Evolutionary conservation across 176 grass and related monocot genomes (phyloP).

Genomic region (Bonia amplexicaulis): DNA sequence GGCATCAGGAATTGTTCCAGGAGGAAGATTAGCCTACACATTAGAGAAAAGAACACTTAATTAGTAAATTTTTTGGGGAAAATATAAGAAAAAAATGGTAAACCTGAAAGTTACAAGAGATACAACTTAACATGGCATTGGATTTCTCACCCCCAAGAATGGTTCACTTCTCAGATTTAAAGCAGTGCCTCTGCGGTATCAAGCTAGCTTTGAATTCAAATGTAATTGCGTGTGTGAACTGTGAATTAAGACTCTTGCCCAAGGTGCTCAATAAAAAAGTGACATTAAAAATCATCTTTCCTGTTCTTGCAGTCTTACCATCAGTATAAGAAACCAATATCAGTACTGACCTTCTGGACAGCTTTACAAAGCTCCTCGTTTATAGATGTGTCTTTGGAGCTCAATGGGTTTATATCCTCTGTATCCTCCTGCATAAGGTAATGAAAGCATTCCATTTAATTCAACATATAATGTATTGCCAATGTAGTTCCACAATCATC

Average conservation of each 20-base stretch:
- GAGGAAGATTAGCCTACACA: no score
- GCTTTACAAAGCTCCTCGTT: not conserved
- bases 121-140: no score
- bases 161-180: not conserved
- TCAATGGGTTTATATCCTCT: not conserved
- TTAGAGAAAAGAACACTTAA: no score
- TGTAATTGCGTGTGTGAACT: not conserved
- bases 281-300: not conserved
- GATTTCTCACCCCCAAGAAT: no score
- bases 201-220: not conserved
- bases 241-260: not conserved
- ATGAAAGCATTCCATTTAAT: not conserved
- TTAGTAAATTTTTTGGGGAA: no score
- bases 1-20: no score
- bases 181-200: not conserved
- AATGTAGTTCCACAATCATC: not conserved
- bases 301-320: not conserved
- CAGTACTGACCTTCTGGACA: slow-evolving; percentile 7
- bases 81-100: no score
- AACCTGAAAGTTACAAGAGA: no score
- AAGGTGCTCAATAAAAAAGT: not conserved
- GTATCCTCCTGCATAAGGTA: slow-evolving; percentile 1
- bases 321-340: not conserved
- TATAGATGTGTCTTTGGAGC: not conserved
- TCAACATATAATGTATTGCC: not conserved